Conservation (phyloP, 805 yeast genomes). For the Pichia ethanolica region DNA sequence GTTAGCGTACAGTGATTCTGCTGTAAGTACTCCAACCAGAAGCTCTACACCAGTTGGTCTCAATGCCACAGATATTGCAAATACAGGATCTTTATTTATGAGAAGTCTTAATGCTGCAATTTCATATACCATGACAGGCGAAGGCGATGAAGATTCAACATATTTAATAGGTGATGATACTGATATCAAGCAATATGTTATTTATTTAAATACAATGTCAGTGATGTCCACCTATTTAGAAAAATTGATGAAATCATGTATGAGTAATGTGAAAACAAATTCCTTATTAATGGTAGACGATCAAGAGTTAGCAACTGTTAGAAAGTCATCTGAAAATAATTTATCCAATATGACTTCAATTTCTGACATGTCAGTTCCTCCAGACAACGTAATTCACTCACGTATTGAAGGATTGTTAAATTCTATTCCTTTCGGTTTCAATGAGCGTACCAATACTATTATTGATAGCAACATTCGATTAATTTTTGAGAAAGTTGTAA, state of each 20-base stretch:
- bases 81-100: slow-evolving; percentile 29
- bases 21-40: slow-evolving; percentile 6
- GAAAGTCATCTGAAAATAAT: slow-evolving; percentile 16
- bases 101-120: slow-evolving; percentile 33
- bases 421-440: slow-evolving; percentile 5
- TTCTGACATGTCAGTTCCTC: slow-evolving; percentile 16
- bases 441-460: slow-evolving; percentile 15
- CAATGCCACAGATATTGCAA: slow-evolving; percentile 23
- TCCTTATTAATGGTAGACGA: slow-evolving; percentile 28
- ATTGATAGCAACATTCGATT: slow-evolving; percentile 37
- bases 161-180: slow-evolving; percentile 17
- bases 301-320: slow-evolving; percentile 20
- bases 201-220: slow-evolving; percentile 67
- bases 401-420: slow-evolving; percentile 4
- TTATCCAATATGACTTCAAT: slow-evolving; percentile 7
- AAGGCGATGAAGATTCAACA: slow-evolving; percentile 29
- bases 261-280: slow-evolving; percentile 19
- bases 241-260: slow-evolving; percentile 41
- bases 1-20: not conserved
- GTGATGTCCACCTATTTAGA: slow-evolving; percentile 51
- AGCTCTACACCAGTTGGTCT: slow-evolving; percentile 16
- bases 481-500: slow-evolving; percentile 32
- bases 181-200: slow-evolving; percentile 47
- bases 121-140: slow-evolving; percentile 30
- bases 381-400: slow-evolving; percentile 1